These are phyloP conservation scores for Hortiboletus rubellus DNA, from an alignment of 1,284 basidiomycete genomes.

Conservation along the genomic window DNA sequence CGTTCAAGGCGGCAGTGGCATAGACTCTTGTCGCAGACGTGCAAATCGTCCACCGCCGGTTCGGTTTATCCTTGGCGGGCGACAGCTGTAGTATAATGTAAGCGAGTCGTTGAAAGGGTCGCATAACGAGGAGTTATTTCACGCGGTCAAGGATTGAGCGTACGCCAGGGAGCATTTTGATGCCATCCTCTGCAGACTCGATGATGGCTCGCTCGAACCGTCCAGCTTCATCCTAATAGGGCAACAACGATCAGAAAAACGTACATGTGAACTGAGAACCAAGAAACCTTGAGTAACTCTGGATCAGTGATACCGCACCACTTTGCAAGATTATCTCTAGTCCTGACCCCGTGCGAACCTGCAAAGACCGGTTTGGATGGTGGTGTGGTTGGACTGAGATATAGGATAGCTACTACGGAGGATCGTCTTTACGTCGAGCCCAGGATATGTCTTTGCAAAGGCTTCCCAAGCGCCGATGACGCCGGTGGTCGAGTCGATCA, in stretches of 20 bases:
- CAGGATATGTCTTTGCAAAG: constrained; percentile 63
- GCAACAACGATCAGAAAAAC: neutral
- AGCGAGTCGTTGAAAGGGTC: neutral
- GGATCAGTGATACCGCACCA: constrained; percentile 72
- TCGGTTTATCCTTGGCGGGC: constrained; percentile 45
- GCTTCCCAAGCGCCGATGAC: constrained; percentile 74
- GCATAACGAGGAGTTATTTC: constrained; percentile 6
- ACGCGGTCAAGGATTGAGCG: constrained; percentile 53
- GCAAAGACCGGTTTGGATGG: constrained; percentile 7
- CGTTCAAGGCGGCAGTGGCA: constrained; percentile 53
- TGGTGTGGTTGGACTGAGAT: neutral
- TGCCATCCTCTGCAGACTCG: constrained; percentile 55
- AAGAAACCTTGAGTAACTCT: constrained; percentile 60
- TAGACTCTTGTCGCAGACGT: constrained; percentile 66
- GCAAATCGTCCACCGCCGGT: constrained; percentile 65
- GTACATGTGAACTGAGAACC: neutral
- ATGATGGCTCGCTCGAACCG: constrained; percentile 72
- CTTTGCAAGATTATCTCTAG: constrained; percentile 72
- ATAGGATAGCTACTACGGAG: constrained; percentile 52
- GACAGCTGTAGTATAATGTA: constrained; percentile 41
- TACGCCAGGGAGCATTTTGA: constrained; percentile 65
- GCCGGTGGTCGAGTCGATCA: constrained; percentile 72
- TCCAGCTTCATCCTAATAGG: constrained; percentile 54
- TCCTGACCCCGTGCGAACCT: constrained; percentile 82
- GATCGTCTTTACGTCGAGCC: constrained; percentile 60